Conservation (phyloP, 2,329 filamentous ascomycete species). For the Plectosphaerella plurivora region DNA sequence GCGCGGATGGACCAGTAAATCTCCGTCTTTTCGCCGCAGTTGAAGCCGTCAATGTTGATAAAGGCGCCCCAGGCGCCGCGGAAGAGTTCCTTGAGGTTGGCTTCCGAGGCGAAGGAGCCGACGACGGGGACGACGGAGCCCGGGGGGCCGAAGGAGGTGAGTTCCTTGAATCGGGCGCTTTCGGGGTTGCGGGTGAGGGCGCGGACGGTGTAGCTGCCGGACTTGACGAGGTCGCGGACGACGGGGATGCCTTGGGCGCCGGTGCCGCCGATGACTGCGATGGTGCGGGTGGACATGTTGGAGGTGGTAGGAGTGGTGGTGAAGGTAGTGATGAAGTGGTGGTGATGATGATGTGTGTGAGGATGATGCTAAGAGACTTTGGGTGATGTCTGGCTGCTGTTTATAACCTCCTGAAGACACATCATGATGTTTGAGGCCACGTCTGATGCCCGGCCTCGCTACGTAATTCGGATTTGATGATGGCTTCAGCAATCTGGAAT, state of each 20-base stretch:
- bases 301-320: no score
- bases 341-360: no score
- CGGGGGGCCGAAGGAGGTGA: slow-evolving; percentile 28
- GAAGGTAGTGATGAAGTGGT: no score
- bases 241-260: slow-evolving; percentile 48
- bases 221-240: slow-evolving; percentile 32
- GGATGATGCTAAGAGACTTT: neutral
- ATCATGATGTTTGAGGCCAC: neutral
- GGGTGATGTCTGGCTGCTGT: neutral
- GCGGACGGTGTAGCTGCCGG: slow-evolving; percentile 37
- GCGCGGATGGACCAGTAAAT: slow-evolving; percentile 40
- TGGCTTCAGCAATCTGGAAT: no score
- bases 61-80: slow-evolving; percentile 41
- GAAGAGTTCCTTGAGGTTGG: slow-evolving; percentile 36
- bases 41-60: slow-evolving; percentile 51
- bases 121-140: slow-evolving; percentile 38
- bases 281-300: neutral
- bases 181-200: slow-evolving; percentile 41
- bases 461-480: no score
- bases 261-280: slow-evolving; percentile 38
- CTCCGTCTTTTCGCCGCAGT: slow-evolving; percentile 46
- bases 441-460: no score
- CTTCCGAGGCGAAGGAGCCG: slow-evolving; percentile 43
- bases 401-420: neutral
- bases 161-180: slow-evolving; percentile 33